Evolutionary conservation across 192 early-diverging fungal genomes (phyloP).

Genomic region (Podila horticola): DNA sequence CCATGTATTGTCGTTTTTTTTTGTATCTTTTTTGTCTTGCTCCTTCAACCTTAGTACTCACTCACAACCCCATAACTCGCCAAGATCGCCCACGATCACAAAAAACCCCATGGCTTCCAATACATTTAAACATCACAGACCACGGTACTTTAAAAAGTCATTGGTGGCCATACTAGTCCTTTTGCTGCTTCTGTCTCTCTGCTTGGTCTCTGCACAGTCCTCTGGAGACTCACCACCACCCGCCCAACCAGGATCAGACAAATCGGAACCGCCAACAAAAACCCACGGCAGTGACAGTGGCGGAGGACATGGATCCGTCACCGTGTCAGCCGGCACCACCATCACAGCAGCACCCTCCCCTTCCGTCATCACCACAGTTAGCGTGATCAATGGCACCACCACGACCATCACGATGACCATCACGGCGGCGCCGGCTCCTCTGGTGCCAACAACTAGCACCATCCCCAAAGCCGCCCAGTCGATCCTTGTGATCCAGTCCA

Average conservation of each 20-base stretch:
- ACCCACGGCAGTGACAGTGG: constrained; percentile 1
- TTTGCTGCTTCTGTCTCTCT: background rate
- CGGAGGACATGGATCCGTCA: background rate
- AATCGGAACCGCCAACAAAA: background rate
- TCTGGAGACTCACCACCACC: background rate
- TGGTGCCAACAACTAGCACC: background rate
- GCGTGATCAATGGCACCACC: constrained; percentile 30
- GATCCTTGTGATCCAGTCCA: constrained; percentile 25
- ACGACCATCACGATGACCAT: constrained; percentile 15
- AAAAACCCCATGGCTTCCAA: background rate
- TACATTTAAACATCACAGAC: background rate
- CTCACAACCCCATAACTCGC: too few relatives aligned
- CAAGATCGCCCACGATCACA: background rate
- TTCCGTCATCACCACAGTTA: constrained; percentile 24
- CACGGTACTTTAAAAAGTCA: background rate
- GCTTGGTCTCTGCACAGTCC: background rate
- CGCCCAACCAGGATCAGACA: background rate
- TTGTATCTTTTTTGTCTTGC: too few relatives aligned
- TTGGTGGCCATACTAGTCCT: background rate
- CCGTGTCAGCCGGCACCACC: background rate
- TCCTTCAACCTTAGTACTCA: too few relatives aligned
- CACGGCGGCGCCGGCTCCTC: constrained; percentile 1
- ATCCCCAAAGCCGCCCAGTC: constrained; percentile 38
- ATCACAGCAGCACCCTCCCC: background rate
- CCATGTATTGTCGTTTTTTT: too few relatives aligned